Evolutionary conservation across 2,329 filamentous ascomycete species (phyloP).

Genomic region (Bipolaris zeicola): DNA sequence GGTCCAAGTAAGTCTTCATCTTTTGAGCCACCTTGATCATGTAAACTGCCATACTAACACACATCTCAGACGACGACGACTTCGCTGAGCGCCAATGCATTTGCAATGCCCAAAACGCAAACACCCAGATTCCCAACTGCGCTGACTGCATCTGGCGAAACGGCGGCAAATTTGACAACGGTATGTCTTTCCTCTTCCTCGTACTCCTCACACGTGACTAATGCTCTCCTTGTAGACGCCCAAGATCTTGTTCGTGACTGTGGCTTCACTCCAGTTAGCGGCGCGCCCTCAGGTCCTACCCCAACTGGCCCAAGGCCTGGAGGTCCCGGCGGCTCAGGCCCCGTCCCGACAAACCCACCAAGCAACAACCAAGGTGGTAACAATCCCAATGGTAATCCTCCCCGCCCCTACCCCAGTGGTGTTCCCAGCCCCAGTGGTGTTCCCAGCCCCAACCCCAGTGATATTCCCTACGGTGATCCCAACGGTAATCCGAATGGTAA

Average conservation of each 20-base stretch:
- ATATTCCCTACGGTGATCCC: too few species aligned
- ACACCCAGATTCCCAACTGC: conserved; percentile 1
- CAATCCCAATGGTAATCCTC: background rate
- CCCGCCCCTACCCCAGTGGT: background rate
- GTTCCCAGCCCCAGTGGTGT: background rate
- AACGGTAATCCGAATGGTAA: too few species aligned
- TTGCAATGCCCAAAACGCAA: conserved; percentile 8
- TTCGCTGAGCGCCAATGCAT: conserved; percentile 6
- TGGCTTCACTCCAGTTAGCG: background rate
- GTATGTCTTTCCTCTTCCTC: background rate
- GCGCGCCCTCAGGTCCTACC: background rate
- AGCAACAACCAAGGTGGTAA: background rate
- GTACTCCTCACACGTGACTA: background rate
- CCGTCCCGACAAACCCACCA: background rate
- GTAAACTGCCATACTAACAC: background rate
- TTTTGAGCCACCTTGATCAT: too few species aligned
- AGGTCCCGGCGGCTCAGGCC: background rate
- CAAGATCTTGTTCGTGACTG: conserved; percentile 6
- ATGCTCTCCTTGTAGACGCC: background rate
- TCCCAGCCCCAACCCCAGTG: background rate
- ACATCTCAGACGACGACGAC: background rate
- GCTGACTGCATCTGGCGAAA: conserved; percentile 6
- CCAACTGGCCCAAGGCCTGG: background rate
- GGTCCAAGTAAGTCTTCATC: conserved; percentile 2
- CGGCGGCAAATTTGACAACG: conserved; percentile 6